Conservation (phyloP, 768 basidiomycete species). For the Crucibulum laeve region DNA sequence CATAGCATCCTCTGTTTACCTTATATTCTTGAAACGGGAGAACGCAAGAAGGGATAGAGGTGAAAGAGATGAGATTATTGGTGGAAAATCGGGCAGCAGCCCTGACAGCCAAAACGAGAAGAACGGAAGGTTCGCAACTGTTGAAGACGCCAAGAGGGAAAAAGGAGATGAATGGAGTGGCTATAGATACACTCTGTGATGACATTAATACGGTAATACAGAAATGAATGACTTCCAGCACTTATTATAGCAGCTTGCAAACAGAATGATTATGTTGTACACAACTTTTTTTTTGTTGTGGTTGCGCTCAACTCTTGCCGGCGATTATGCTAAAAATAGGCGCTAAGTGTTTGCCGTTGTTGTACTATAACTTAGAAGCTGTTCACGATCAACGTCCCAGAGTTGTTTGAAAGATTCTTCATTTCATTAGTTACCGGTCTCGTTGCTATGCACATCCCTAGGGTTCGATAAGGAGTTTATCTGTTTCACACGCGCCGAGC, state of each 20-base stretch:
- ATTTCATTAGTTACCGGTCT: no score
- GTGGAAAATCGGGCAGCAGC: conserved; percentile 30
- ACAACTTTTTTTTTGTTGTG: neutral
- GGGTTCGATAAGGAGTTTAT: no score
- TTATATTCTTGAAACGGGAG: conserved; percentile 46
- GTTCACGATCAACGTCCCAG: no score
- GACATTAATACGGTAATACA: neutral
- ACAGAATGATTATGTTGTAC: neutral
- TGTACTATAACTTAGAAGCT: no score
- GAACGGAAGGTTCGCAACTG: conserved; percentile 54
- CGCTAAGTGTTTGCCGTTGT: no score
- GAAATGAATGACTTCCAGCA: neutral
- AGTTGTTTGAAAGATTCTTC: no score
- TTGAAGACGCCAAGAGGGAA: conserved; percentile 62
- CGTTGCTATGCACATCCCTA: no score
- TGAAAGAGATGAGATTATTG: conserved; percentile 66
- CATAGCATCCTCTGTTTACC: conserved; percentile 36
- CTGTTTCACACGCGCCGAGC: no score
- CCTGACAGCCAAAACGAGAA: conserved; percentile 29
- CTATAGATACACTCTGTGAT: conserved; percentile 61
- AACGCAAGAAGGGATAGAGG: conserved; percentile 66
- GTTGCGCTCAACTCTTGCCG: no score
- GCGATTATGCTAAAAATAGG: no score
- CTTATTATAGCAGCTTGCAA: neutral
- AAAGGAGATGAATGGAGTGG: conserved; percentile 78